A percentile compares a stretch with the other conserved stretches of the same genome.
phyloP scores from a whole-genome alignment of 2,329 filamentous ascomycete species.

The Tolypocladium amazonense region DNA sequence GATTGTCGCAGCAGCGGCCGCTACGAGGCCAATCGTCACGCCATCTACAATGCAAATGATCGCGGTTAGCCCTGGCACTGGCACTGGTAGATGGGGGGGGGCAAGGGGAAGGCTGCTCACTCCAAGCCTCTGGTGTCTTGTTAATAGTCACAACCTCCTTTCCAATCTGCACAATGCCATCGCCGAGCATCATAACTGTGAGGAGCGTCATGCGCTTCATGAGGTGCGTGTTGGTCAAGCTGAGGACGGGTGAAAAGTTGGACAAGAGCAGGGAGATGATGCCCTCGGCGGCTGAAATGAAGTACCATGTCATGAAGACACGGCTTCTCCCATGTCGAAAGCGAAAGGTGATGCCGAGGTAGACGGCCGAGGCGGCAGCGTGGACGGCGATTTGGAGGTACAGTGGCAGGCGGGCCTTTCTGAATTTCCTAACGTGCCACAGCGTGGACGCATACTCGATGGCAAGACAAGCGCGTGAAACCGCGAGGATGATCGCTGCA shows the following conservation, averaged over 20 bases:
- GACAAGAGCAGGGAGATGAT: conserved; percentile 41
- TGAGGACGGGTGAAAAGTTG: conserved; percentile 42
- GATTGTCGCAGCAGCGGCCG: conserved; percentile 26
- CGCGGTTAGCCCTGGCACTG: conserved; percentile 6
- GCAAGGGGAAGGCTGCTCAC: conserved; percentile 10
- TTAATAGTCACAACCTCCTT: conserved; percentile 40
- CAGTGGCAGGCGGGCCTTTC: conserved; percentile 23
- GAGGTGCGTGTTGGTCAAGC: conserved; percentile 51
- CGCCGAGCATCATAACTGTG: conserved; percentile 56
- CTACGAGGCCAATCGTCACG: conserved; percentile 28
- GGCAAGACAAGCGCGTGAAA: conserved; percentile 41
- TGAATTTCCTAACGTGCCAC: conserved; percentile 30
- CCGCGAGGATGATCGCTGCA: conserved; percentile 33
- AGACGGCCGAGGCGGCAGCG: conserved; percentile 23
- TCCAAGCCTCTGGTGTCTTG: conserved; percentile 28
- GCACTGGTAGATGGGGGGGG: not conserved
- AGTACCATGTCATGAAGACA: conserved; percentile 37
- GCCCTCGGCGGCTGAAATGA: conserved; percentile 42
- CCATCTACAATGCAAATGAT: conserved; percentile 15
- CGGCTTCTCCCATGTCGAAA: conserved; percentile 21
- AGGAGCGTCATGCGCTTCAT: conserved; percentile 53
- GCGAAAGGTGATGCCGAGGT: conserved; percentile 29
- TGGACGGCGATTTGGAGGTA: conserved; percentile 24
- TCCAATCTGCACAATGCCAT: conserved; percentile 50
- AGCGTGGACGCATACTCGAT: conserved; percentile 41